phyloP scores from a whole-genome alignment of 306 rosid genomes.

The Malus sieversii region DNA sequence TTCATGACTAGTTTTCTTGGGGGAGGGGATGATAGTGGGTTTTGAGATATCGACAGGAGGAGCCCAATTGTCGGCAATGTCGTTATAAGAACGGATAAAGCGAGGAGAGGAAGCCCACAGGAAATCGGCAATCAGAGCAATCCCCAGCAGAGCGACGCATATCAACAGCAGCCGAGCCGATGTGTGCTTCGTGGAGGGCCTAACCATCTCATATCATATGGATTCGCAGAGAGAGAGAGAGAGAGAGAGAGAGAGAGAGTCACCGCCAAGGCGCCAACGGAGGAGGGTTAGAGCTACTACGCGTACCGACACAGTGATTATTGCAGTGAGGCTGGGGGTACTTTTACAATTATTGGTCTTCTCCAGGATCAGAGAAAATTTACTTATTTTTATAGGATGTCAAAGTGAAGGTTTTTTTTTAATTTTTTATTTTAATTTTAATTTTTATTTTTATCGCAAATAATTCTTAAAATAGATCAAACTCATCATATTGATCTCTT shows the following conservation, averaged over 20 bases:
- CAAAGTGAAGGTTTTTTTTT: too few relatives aligned
- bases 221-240: background rate
- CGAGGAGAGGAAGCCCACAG: slow-evolving; percentile 69
- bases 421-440: too few relatives aligned
- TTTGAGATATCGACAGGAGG: slow-evolving; percentile 16
- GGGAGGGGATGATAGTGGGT: slow-evolving; percentile 19
- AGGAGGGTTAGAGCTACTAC: background rate
- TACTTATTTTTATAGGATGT: background rate
- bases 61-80: slow-evolving; percentile 29
- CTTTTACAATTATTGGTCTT: background rate
- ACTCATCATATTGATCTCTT: too few relatives aligned
- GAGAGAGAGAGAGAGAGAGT: background rate
- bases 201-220: slow-evolving; percentile 37
- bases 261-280: background rate
- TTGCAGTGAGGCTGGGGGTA: background rate
- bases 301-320: background rate
- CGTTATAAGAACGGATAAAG: slow-evolving; percentile 13
- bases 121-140: slow-evolving; percentile 65
- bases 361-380: background rate
- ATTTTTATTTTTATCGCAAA: too few relatives aligned
- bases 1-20: background rate
- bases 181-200: slow-evolving; percentile 53
- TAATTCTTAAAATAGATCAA: too few relatives aligned
- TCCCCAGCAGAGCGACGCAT: slow-evolving; percentile 54
- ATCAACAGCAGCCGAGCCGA: slow-evolving; percentile 48